These are phyloP conservation scores for Isatis lusitanica DNA, from an alignment of 441 rosid genomes.

Conservation along the genomic window DNA sequence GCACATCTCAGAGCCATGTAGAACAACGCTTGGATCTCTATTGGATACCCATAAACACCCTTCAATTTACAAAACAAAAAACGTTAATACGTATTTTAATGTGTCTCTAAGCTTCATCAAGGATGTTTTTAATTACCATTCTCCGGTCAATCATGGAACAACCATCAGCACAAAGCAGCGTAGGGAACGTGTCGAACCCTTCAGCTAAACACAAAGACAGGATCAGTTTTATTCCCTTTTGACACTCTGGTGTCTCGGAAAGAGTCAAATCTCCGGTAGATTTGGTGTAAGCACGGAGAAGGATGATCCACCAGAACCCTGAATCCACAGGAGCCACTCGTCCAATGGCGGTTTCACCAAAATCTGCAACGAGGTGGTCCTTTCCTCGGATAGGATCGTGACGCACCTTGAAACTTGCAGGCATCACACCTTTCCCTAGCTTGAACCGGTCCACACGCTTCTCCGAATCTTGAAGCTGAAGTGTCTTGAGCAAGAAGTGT, in stretches of 20 bases:
- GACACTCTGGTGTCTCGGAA: conserved; percentile 86
- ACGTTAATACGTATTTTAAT: background rate
- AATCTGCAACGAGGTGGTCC: conserved; percentile 80
- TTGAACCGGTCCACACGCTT: conserved; percentile 82
- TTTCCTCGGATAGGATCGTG: conserved; percentile 75
- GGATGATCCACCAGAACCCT: conserved; percentile 98
- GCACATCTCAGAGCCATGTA: conserved; percentile 85
- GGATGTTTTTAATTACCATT: conserved; percentile 52
- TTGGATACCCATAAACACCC: conserved; percentile 95
- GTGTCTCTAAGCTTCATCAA: background rate
- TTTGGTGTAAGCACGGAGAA: conserved; percentile 94
- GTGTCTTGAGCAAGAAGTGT: conserved; percentile 84
- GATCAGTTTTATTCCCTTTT: conserved; percentile 84
- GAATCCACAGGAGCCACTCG: conserved; percentile 98
- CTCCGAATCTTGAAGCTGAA: conserved; percentile 89
- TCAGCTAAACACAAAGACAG: conserved; percentile 79
- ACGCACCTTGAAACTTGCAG: conserved; percentile 94
- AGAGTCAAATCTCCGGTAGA: conserved; percentile 85
- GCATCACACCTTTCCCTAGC: conserved; percentile 96
- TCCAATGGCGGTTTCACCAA: conserved; percentile 97
- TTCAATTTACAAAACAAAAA: conserved; percentile 30
- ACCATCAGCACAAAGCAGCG: conserved; percentile 91
- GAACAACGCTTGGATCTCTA: conserved; percentile 92
- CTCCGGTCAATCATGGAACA: conserved; percentile 95
- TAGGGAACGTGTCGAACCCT: conserved; percentile 93